Conservation (phyloP, 306 rosid genomes). For the Abrus precatorius region DNA sequence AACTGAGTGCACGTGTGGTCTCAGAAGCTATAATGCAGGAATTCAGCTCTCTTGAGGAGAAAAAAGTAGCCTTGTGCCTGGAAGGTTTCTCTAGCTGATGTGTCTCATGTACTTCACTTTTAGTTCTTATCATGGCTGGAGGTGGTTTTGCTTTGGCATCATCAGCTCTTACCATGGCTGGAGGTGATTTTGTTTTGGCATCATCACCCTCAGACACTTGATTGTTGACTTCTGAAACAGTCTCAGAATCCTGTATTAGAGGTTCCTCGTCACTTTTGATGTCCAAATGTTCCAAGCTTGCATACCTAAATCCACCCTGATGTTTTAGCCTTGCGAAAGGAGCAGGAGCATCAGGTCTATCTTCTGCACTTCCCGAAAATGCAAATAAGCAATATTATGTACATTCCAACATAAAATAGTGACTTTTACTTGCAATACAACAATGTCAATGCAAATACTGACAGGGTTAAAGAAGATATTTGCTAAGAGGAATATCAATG, state of each 20-base stretch:
- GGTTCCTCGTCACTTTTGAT: conserved; percentile 1
- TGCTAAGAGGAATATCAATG: background rate
- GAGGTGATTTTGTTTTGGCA: conserved; percentile 23
- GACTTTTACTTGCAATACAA: background rate
- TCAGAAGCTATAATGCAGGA: conserved; percentile 71
- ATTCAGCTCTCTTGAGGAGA: conserved; percentile 74
- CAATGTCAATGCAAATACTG: background rate
- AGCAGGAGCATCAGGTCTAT: background rate
- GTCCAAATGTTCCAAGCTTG: conserved; percentile 9
- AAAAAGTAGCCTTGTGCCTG: conserved; percentile 40
- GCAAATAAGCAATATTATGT: background rate
- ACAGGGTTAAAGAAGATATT: background rate
- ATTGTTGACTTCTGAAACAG: background rate
- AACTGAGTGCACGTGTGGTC: conserved; percentile 60
- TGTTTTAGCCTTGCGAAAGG: conserved; percentile 42
- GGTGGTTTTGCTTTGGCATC: conserved; percentile 22
- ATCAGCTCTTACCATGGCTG: conserved; percentile 23
- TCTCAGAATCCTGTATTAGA: background rate
- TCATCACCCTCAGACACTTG: conserved; percentile 22
- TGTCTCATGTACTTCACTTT: conserved; percentile 22
- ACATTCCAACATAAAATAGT: conserved; percentile 5
- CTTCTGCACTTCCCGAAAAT: conserved; percentile 48
- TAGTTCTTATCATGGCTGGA: conserved; percentile 13
- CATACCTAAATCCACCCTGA: conserved; percentile 44
- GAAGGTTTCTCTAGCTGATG: conserved; percentile 22